phyloP scores from a whole-genome alignment of 164 flowering plant species.

The Stephania cephalantha region DNA sequence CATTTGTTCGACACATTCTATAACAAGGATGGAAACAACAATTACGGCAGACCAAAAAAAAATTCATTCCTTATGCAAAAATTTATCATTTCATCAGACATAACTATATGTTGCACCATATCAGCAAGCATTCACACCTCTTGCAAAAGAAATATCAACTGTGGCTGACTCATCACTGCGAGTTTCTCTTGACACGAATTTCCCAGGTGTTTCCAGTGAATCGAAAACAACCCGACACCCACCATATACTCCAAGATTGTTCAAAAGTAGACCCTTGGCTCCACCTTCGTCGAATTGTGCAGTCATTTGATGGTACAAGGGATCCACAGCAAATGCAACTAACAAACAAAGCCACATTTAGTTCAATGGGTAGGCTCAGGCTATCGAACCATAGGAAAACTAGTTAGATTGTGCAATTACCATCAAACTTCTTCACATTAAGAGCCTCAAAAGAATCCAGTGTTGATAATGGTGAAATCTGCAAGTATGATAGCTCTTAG shows the following conservation, averaged over 20 bases:
- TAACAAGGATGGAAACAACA: constrained; percentile 10
- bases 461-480: constrained; percentile 85
- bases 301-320: constrained; percentile 92
- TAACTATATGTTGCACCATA: neutral
- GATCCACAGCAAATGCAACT: constrained; percentile 96
- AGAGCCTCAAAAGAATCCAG: constrained; percentile 87
- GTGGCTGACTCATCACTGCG: constrained; percentile 31
- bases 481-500: constrained; percentile 29
- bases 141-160: constrained; percentile 76
- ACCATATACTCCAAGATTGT: constrained; percentile 93
- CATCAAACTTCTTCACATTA: constrained; percentile 93
- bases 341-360: constrained; percentile 7
- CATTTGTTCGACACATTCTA: constrained; percentile 77
- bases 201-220: constrained; percentile 84
- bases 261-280: constrained; percentile 86
- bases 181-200: constrained; percentile 28
- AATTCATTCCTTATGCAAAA: neutral
- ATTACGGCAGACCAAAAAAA: neutral
- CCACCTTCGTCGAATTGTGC: constrained; percentile 99
- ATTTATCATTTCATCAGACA: neutral
- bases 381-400: neutral
- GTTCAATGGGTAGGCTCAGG: neutral
- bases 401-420: constrained; percentile 28
- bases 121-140: constrained; percentile 39
- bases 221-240: constrained; percentile 88